Conservation (phyloP, 2,329 filamentous ascomycete species). For the Nemania sp. region DNA sequence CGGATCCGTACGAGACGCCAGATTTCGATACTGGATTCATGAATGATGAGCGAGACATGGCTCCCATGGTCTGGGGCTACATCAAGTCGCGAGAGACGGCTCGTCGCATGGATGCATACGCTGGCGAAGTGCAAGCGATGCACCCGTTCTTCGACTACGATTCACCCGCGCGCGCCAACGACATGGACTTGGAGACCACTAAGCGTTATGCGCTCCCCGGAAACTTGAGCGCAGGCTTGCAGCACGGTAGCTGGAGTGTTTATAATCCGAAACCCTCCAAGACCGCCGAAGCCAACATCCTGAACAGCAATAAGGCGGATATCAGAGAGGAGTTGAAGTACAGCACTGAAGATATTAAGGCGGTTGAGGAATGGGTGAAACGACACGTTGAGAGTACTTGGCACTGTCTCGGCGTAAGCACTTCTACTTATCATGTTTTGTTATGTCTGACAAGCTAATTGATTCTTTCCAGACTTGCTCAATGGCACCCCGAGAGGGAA, state of each 20-base stretch:
- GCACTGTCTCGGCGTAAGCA: conserved; percentile 61
- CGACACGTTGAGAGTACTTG: conserved; percentile 77
- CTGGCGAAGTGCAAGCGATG: conserved; percentile 69
- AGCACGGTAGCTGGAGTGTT: conserved; percentile 72
- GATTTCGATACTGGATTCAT: conserved; percentile 84
- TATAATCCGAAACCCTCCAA: conserved; percentile 59
- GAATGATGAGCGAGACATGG: conserved; percentile 85
- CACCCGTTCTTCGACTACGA: conserved; percentile 75
- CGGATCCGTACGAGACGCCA: conserved; percentile 72
- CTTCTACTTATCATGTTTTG: background rate
- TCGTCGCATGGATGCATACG: conserved; percentile 75
- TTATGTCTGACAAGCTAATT: background rate
- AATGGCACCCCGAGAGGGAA: conserved; percentile 76
- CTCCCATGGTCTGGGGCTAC: conserved; percentile 82
- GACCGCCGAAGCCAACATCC: conserved; percentile 46
- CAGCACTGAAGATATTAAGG: conserved; percentile 62
- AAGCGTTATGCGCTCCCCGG: conserved; percentile 75
- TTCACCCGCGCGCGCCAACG: conserved; percentile 68
- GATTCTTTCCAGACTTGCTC: conserved; percentile 60
- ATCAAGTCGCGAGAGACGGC: conserved; percentile 82
- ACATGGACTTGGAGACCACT: conserved; percentile 75
- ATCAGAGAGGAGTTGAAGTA: conserved; percentile 69
- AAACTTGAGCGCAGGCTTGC: conserved; percentile 71
- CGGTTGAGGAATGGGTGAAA: conserved; percentile 71
- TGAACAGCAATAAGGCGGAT: conserved; percentile 67